phyloP scores from a whole-genome alignment of 495 filamentous ascomycete genomes.

The Penicillium silybi region DNA sequence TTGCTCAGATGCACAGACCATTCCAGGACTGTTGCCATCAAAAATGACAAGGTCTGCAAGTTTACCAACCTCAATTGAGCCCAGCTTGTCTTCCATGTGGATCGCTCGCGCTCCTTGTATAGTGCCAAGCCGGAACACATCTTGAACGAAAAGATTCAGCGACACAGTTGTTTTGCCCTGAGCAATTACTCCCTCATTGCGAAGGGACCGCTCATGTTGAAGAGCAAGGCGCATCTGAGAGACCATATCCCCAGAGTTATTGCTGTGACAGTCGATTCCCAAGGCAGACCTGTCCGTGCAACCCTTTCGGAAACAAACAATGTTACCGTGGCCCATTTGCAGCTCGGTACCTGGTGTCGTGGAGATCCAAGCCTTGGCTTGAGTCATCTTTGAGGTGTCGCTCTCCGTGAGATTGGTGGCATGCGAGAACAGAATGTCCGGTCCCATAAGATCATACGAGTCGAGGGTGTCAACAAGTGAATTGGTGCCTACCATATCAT shows the following conservation, averaged over 20 bases:
- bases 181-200: conserved; percentile 23
- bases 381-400: conserved; percentile 24
- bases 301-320: conserved; percentile 26
- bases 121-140: conserved; percentile 48
- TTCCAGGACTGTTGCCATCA: conserved; percentile 34
- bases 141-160: conserved; percentile 35
- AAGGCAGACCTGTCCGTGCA: conserved; percentile 30
- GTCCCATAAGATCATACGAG: conserved; percentile 28
- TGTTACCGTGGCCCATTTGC: conserved; percentile 35
- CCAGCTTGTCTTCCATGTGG: conserved; percentile 38
- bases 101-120: conserved; percentile 45
- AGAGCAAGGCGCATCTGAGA: conserved; percentile 45
- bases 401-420: conserved; percentile 17
- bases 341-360: conserved; percentile 41
- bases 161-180: conserved; percentile 23
- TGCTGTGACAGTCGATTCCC: conserved; percentile 49
- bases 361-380: conserved; percentile 25
- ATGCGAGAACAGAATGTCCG: conserved; percentile 38
- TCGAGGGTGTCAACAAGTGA: conserved; percentile 29
- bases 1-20: conserved; percentile 40
- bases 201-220: conserved; percentile 32
- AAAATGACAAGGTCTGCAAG: conserved; percentile 46
- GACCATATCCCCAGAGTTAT: conserved; percentile 34
- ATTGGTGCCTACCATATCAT: not conserved
- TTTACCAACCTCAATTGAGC: conserved; percentile 44